Base-by-base conservation (phyloP, 73 alveolate genomes). In the Loxodes magnus region DNA sequence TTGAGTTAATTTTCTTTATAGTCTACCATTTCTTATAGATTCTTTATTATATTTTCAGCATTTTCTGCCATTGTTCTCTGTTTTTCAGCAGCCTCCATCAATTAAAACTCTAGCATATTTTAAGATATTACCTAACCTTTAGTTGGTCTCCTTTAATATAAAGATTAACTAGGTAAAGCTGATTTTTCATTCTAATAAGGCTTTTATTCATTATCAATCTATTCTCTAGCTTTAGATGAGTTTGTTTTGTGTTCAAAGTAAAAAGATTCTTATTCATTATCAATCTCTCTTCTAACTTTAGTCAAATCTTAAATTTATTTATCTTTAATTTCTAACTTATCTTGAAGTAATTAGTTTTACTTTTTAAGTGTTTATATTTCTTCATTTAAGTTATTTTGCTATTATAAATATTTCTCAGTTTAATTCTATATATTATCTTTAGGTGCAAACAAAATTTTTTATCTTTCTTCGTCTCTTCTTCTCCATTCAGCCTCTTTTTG, bases 21-120 rank as follows among this genome's bases (percentile, higher is more conserved):
- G 55, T 76, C 87, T 34, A 82, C 52, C 84, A 77, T 65, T 30
- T 82, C 87, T 51, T 87, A 80, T n/a, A 87, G 63, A 14, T 87
- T 59, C 46, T 70, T 55, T 23, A 87, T 80, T 38, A 83, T 87
- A 50, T 72, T 58, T 57, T 67, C 66, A 2, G 97, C 97, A 2
- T 84, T 82, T 33, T 77, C 61, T 5, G 97, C 93, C 56, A 87
- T 79, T n/a, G n/a, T n/a, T n/a, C n/a, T n/a, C n/a, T n/a, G n/a
- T n/a, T n/a, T n/a, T n/a, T n/a, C n/a, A n/a, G n/a, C n/a, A n/a
- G n/a, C n/a, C n/a, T n/a, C n/a, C n/a, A n/a, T n/a, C n/a, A n/a
- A n/a, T n/a, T n/a, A n/a, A n/a, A n/a, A n/a, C n/a, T n/a, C n/a
- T n/a, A n/a, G n/a, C n/a, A n/a, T n/a, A n/a, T n/a, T n/a, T n/a